Conservation (phyloP, 352 stramenopile genomes). For the Pythium periplocum region DNA sequence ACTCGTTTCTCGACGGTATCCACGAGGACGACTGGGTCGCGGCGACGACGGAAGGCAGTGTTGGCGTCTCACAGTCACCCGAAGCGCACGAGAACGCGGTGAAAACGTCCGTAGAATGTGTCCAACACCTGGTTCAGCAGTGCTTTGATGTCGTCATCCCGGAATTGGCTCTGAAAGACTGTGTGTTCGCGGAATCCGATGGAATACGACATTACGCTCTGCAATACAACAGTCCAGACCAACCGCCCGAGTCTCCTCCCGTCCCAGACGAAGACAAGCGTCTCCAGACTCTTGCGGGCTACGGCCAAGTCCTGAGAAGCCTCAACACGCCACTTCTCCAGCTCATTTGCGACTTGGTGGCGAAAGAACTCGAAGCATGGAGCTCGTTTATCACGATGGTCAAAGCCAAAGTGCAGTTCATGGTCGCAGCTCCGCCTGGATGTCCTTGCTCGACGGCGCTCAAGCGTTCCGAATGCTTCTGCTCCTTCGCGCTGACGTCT, state of each 20-base stretch:
- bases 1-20: too few relatives aligned
- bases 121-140: constrained; percentile 50
- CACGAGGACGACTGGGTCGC: constrained; percentile 16
- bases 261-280: constrained; percentile 27
- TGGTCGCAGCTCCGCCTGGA: constrained; percentile 14
- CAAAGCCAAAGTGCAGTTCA: constrained; percentile 21
- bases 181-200: constrained; percentile 38
- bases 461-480: constrained; percentile 25
- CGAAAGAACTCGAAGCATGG: constrained; percentile 39
- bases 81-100: not conserved
- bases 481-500: constrained; percentile 27
- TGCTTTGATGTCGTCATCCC: constrained; percentile 48
- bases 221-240: constrained; percentile 35
- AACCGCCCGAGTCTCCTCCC: constrained; percentile 19
- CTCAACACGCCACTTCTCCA: constrained; percentile 29
- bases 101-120: constrained; percentile 12
- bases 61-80: too few relatives aligned
- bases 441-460: constrained; percentile 15
- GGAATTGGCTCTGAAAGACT: constrained; percentile 32
- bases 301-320: constrained; percentile 17
- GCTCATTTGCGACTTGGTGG: constrained; percentile 45
- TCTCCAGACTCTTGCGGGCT: constrained; percentile 22
- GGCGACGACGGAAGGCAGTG: constrained; percentile 12
- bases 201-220: constrained; percentile 36
- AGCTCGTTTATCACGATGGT: constrained; percentile 30